Conservation (phyloP, 1,139 yeast genomes). For the Schwanniomyces etchellsii region DNA sequence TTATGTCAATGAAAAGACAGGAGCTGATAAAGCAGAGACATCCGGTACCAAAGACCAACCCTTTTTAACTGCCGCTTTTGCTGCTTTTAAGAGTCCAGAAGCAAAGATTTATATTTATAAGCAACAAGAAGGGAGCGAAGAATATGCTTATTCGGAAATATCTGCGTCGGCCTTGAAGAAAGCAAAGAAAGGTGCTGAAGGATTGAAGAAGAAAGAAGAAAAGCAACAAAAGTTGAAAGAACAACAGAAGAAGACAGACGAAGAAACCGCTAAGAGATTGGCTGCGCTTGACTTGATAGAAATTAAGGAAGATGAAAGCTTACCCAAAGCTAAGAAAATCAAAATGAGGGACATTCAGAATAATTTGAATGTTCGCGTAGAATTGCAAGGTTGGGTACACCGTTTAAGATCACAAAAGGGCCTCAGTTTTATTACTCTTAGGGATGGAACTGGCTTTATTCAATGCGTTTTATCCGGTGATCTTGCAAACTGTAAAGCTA, state of each 20-base stretch:
- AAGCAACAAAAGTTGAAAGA: slow-evolving; percentile 67
- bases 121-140: slow-evolving; percentile 51
- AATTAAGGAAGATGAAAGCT: slow-evolving; percentile 64
- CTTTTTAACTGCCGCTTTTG: slow-evolving; percentile 79
- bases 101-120: slow-evolving; percentile 63
- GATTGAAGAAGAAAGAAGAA: slow-evolving; percentile 81
- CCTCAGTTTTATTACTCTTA: slow-evolving; percentile 78
- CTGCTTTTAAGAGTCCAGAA: slow-evolving; percentile 54
- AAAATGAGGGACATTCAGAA: slow-evolving; percentile 56
- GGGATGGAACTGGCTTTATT: slow-evolving; percentile 92
- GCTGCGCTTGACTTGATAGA: slow-evolving; percentile 72
- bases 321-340: slow-evolving; percentile 64
- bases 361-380: slow-evolving; percentile 58
- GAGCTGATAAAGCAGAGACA: slow-evolving; percentile 51
- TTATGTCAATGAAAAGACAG: slow-evolving; percentile 70
- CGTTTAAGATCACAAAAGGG: slow-evolving; percentile 92
- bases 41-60: slow-evolving; percentile 68
- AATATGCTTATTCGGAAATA: slow-evolving; percentile 63
- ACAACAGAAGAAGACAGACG: slow-evolving; percentile 56
- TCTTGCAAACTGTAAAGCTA: slow-evolving; percentile 83
- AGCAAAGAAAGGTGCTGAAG: slow-evolving; percentile 95
- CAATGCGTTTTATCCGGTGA: slow-evolving; percentile 90
- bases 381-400: slow-evolving; percentile 93
- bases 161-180: slow-evolving; percentile 92
- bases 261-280: slow-evolving; percentile 62